Evolutionary conservation across 2,329 filamentous ascomycete genomes (phyloP), one percentile per base, ranked within the genome.

Genomic region (Penicillium digitatum): DNA sequence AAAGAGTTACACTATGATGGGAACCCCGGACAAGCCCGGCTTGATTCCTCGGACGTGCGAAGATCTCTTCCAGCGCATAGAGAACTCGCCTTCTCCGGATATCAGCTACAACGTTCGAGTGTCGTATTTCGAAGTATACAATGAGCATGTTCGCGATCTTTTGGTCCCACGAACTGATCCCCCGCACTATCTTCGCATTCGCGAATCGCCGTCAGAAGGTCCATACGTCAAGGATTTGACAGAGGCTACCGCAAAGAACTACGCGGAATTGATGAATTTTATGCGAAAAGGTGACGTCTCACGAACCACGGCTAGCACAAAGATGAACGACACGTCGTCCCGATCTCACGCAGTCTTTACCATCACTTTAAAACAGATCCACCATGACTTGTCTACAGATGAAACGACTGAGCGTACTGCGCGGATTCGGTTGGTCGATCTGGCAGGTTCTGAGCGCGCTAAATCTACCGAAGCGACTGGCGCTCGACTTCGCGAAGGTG

Each of bases 1-100:
- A 48, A 99, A 99, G 79, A 95, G 90, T 71, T 99, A 97, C 76
- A 96, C 94, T 39, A 99, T 87, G 85, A 99, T 99, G 94, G 94
- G 94, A 40, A 86, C 82, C 2, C 79, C 87, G 6, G 88, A 94
- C 29, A 84, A 95, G 63, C 90, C 91, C 0, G 94, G 94, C 5
- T 80, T 99, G 52, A 99, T 99, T 62, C 94, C 94, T 8, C 84
- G 92, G 48, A 99, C 94, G 10, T 99, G 94, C 74, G 88, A 96
- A 73, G 94, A 96, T 74, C 81, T 99, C 48, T 99, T 99, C 71
- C 86, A 96, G 77, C 85, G 94, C 52, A 96, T 99, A 70, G 87
- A 93, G 62, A 83, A 85, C 40, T 86, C 89, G 62, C 88, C 95
- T 67, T 88, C 88, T 43, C 88, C 91, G 51, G 95, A 94, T 74